Percentiles rank a stretch among this genome's conserved stretches.
Evolutionary conservation across 75 land plant species (phyloP).

Genomic region (Sequoiadendron giganteum): DNA sequence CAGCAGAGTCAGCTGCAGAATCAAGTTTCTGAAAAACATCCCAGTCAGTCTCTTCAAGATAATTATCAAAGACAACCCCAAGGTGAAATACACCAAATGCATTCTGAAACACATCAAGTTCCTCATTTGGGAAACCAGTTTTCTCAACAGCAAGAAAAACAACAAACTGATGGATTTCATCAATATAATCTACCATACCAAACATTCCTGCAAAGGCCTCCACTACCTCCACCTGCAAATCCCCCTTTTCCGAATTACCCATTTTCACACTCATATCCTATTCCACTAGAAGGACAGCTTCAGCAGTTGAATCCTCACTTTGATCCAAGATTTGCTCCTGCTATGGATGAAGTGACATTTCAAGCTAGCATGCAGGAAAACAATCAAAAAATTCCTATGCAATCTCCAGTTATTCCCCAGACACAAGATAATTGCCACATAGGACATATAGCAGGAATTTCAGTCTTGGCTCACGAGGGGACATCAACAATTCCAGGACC

Average conservation of each 20-base stretch:
- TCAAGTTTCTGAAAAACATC: constrained; percentile 32
- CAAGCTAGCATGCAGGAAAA: constrained; percentile 47
- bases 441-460: constrained; percentile 31
- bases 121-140: constrained; percentile 16
- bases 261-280: constrained; percentile 22
- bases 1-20: background rate
- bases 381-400: constrained; percentile 21
- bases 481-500: constrained; percentile 12
- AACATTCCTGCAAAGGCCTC: constrained; percentile 26
- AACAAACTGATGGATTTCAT: constrained; percentile 13
- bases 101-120: constrained; percentile 16
- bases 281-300: constrained; percentile 29
- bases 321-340: constrained; percentile 29
- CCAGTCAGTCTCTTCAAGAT: constrained; percentile 1
- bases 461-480: constrained; percentile 13
- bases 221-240: constrained; percentile 14
- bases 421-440: constrained; percentile 30
- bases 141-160: constrained; percentile 24
- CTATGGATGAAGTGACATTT: constrained; percentile 13
- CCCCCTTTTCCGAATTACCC: constrained; percentile 14
- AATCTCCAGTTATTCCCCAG: constrained; percentile 5
- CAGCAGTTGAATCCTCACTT: constrained; percentile 28
- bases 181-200: constrained; percentile 17
- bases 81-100: constrained; percentile 1
- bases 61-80: background rate